These are phyloP conservation scores for Boletus edulis DNA, from an alignment of 768 basidiomycete species.

Conservation along the genomic window DNA sequence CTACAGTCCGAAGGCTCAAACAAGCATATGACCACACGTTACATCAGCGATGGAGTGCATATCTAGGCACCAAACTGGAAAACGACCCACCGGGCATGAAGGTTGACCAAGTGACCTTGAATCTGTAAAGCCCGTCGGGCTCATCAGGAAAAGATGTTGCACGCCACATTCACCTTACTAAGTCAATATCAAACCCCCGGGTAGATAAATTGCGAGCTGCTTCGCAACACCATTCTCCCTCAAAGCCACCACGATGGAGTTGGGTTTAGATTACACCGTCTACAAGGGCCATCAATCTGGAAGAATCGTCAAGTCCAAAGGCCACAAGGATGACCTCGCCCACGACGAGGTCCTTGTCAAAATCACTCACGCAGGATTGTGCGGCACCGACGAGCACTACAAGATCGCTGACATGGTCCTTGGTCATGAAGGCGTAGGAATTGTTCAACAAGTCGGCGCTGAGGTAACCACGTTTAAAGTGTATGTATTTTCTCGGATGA, in stretches of 20 bases:
- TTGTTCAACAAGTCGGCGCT: conserved; percentile 33
- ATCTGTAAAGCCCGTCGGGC: too few relatives aligned
- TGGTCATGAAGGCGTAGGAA: conserved; percentile 39
- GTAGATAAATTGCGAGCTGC: neutral
- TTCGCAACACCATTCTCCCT: neutral
- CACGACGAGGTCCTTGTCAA: conserved; percentile 30
- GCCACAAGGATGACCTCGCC: conserved; percentile 18
- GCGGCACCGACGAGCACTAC: conserved; percentile 40
- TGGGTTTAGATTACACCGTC: conserved; percentile 26
- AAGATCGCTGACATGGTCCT: conserved; percentile 34
- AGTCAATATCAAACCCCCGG: neutral
- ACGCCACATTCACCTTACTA: too few relatives aligned
- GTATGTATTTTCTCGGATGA: conserved; percentile 18
- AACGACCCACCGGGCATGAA: too few relatives aligned
- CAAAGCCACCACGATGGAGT: conserved; percentile 8
- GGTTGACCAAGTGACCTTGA: too few relatives aligned
- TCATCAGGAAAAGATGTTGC: too few relatives aligned
- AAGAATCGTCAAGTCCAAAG: conserved; percentile 17
- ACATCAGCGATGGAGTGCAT: too few relatives aligned
- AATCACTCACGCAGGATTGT: conserved; percentile 35
- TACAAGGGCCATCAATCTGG: conserved; percentile 31
- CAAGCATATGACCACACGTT: too few relatives aligned
- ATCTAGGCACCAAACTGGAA: too few relatives aligned
- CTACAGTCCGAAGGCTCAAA: too few relatives aligned
- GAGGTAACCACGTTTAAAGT: conserved; percentile 33